Conservation (phyloP, 1,284 basidiomycete species). For the Ceraceosorus guamensis region DNA sequence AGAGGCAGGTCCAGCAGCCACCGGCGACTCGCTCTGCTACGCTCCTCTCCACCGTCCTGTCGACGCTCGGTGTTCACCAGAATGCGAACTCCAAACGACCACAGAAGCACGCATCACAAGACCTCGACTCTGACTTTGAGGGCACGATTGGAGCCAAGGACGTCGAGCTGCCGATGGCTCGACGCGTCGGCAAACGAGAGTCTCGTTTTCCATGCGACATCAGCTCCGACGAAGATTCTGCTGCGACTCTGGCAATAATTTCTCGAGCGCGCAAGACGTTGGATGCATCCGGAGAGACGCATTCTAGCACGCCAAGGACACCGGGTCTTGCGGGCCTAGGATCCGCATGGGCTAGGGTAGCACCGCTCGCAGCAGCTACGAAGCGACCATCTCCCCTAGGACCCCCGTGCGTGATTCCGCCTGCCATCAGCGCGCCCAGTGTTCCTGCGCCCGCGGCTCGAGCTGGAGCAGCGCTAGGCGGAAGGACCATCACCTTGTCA, state of each 20-base stretch:
- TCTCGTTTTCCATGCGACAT: conserved; percentile 21
- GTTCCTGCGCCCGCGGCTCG: background rate
- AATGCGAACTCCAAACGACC: too few species aligned
- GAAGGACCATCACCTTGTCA: too few species aligned
- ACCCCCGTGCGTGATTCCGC: too few species aligned
- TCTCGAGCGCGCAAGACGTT: background rate
- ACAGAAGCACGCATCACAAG: conserved; percentile 10
- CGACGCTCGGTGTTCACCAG: too few species aligned
- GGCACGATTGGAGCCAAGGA: conserved; percentile 34
- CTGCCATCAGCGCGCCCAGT: too few species aligned
- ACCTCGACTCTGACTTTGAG: conserved; percentile 32
- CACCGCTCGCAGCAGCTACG: background rate
- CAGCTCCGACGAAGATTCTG: conserved; percentile 18
- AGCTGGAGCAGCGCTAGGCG: background rate
- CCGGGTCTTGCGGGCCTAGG: conserved; percentile 21
- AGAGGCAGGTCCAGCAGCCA: too few species aligned
- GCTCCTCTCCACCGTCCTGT: too few species aligned
- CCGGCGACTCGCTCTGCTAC: too few species aligned
- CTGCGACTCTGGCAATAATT: too few species aligned
- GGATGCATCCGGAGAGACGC: too few species aligned
- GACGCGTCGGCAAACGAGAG: conserved; percentile 17
- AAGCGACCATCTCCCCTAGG: background rate
- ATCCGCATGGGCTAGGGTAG: conserved; percentile 12
- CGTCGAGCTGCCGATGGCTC: conserved; percentile 28
- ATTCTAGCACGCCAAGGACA: conserved; percentile 4